phyloP scores from a whole-genome alignment of 176 grass and related monocot genomes.

The Chloris gayana region DNA sequence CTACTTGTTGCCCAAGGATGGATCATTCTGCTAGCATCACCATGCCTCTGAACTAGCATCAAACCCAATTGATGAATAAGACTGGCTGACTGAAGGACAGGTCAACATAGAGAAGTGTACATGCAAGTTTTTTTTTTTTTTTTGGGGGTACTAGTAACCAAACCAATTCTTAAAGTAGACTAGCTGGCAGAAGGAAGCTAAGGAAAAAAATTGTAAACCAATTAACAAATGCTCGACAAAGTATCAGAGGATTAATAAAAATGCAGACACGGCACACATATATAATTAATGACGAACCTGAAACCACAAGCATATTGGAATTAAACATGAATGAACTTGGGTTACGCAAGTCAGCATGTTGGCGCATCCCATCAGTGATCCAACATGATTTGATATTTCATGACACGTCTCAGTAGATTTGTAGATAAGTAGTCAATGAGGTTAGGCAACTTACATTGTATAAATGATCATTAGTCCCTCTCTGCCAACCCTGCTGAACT shows the following conservation, averaged over 20 bases:
- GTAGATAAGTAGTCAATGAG: slow-evolving; percentile 46
- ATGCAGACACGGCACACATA: not conserved
- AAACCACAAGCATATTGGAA: slow-evolving; percentile 24
- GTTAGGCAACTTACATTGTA: slow-evolving; percentile 49
- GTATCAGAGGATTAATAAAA: slow-evolving; percentile 30
- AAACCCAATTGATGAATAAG: slow-evolving; percentile 31
- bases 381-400: slow-evolving; percentile 41
- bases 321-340: slow-evolving; percentile 42
- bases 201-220: no score
- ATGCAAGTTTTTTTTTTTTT: slow-evolving; percentile 9
- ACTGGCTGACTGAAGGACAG: slow-evolving; percentile 5
- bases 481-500: slow-evolving; percentile 28
- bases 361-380: slow-evolving; percentile 44
- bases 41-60: slow-evolving; percentile 28
- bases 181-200: not conserved
- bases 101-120: slow-evolving; percentile 28
- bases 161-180: not conserved
- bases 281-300: slow-evolving; percentile 38
- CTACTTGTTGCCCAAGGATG: slow-evolving; percentile 19
- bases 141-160: not conserved
- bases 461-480: slow-evolving; percentile 30
- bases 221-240: slow-evolving; percentile 32
- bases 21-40: slow-evolving; percentile 31
- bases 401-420: slow-evolving; percentile 16
- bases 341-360: slow-evolving; percentile 31